phyloP scores from a whole-genome alignment of 164 flowering plant genomes.

The Buxus sempervirens region DNA sequence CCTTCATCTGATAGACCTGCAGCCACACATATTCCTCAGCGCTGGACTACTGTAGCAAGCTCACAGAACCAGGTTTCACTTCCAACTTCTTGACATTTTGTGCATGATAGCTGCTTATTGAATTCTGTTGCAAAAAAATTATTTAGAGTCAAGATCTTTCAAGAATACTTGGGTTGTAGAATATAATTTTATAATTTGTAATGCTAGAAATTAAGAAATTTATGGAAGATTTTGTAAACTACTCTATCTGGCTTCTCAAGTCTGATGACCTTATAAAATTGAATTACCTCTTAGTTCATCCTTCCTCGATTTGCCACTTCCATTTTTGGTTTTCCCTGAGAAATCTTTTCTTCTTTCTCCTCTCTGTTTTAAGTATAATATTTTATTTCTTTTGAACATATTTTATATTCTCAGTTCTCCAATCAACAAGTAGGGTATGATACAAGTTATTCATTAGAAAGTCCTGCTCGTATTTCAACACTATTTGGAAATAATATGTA shows the following conservation, averaged over 20 bases:
- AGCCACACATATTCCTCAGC: slow-evolving; percentile 36
- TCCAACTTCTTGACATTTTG: background rate
- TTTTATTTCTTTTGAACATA: no score
- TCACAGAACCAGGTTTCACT: slow-evolving; percentile 64
- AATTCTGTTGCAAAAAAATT: background rate
- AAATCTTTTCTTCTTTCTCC: no score
- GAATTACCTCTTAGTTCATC: background rate
- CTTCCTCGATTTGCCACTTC: background rate
- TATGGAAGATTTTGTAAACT: background rate
- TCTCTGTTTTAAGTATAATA: no score
- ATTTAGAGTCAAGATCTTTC: background rate
- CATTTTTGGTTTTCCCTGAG: background rate
- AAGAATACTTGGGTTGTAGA: background rate
- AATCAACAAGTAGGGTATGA: no score
- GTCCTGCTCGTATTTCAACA: no score
- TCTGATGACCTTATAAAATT: background rate
- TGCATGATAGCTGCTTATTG: background rate
- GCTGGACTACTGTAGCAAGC: slow-evolving; percentile 64
- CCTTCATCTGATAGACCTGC: slow-evolving; percentile 46
- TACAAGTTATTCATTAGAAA: no score
- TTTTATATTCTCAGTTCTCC: no score
- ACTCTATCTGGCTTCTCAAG: background rate
- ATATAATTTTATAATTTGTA: background rate
- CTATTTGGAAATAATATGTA: no score
- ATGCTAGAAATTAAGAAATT: no score